Evolutionary conservation across 768 basidiomycete genomes (phyloP), one percentile per base, ranked within the genome.

Genomic region (Bullera alba): DNA sequence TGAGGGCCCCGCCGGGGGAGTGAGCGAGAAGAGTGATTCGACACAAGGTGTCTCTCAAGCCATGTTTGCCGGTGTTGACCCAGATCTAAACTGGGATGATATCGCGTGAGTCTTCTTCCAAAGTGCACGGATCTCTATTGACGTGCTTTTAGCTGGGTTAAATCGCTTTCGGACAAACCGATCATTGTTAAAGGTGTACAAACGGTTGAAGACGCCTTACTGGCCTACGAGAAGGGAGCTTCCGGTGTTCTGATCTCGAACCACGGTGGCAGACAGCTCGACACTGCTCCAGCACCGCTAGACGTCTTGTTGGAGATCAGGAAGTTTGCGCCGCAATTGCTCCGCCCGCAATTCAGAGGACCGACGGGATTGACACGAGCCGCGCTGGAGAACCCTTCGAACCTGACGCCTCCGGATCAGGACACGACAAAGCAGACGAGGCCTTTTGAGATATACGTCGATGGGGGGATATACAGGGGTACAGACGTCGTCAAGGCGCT

Each of bases 181-280:
- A 70, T 79, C 21, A 67, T 77, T 25, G 58, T 79, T 55, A 79
- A 79, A 52, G 78, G 64, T 42, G 73, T 79, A 16, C 78, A 79
- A 49, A 58, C 48, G 39, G 56, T 67, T 3, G 68, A 57, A 21
- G 92, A 95, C 73, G 90, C 87, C 2, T 79, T 90, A 34, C 78
- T 91, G 38, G 90, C 90, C 15, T 81, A 80, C 17, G 82, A 92
- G 54, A 80, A 83, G 27, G 88, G 90, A 12, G 85, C 87, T 16
- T 83, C 88, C 48, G 93, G 85, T 2, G 88, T 97, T 54, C 72
- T 97, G 15, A 63, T 72, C 34, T 61, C 68, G 1, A 68, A 68
- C 36, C 66, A 68, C 41, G 93, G 93, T 48, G 92, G 87, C 30
- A 69, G 79, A 48, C 73, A 66, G 50, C 60, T 67, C 43, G 63